Conservation (phyloP, 345 rosid genomes). For the Sisymbrium irio region DNA sequence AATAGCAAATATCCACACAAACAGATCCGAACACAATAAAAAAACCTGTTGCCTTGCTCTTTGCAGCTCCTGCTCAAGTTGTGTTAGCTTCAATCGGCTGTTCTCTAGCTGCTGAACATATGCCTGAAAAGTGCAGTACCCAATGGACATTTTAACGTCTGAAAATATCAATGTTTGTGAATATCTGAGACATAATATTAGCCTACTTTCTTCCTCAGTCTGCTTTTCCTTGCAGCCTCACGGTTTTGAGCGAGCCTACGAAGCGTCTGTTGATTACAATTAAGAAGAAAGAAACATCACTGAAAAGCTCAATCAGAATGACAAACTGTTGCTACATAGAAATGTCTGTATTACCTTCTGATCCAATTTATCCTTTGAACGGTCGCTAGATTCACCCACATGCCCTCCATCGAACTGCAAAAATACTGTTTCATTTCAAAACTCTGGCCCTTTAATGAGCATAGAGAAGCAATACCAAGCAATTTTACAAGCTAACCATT, state of each 20-base stretch:
- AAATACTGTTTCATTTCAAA: background rate
- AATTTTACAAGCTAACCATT: conserved; percentile 47
- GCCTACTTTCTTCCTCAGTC: conserved; percentile 80
- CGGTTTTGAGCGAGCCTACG: conserved; percentile 99
- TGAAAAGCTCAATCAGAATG: conserved; percentile 6
- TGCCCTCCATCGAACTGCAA: conserved; percentile 69
- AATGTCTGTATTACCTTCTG: conserved; percentile 59
- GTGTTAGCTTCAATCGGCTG: conserved; percentile 84
- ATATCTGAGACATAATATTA: background rate
- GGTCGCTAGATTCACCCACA: conserved; percentile 72
- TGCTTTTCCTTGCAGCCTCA: conserved; percentile 98
- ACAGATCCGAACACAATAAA: background rate
- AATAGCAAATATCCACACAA: background rate
- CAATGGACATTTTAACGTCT: conserved; percentile 9
- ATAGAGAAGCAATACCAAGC: background rate
- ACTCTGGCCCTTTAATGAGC: conserved; percentile 1
- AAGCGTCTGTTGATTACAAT: conserved; percentile 52
- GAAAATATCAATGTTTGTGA: background rate
- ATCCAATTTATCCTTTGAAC: conserved; percentile 77
- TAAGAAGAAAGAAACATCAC: background rate
- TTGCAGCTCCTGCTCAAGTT: conserved; percentile 94
- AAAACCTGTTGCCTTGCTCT: conserved; percentile 88
- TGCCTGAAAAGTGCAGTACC: conserved; percentile 45
- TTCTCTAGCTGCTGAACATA: conserved; percentile 96
- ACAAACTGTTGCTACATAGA: background rate